phyloP scores from a whole-genome alignment of 768 basidiomycete species.

The Favolaschia claudopus region DNA sequence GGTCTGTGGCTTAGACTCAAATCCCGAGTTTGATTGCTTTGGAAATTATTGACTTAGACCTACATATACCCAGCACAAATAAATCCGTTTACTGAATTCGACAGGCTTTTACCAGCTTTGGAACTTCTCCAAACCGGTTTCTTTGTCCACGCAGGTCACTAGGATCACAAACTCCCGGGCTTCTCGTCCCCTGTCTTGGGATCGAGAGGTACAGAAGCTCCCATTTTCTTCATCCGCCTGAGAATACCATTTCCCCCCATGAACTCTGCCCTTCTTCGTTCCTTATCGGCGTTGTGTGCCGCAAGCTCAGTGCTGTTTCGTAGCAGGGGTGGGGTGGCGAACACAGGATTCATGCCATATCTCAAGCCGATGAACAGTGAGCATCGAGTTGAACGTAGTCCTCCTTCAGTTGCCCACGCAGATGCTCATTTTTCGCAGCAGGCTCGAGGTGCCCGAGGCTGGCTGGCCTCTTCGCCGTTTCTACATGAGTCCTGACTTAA shows the following conservation, averaged over 20 bases:
- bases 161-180: conserved; percentile 7
- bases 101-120: conserved; percentile 7
- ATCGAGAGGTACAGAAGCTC: neutral
- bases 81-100: no score
- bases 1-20: no score
- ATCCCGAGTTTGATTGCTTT: no score
- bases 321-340: neutral
- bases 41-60: no score
- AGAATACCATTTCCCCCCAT: neutral
- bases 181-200: conserved; percentile 3
- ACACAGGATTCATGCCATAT: conserved; percentile 11
- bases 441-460: neutral
- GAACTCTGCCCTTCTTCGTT: neutral
- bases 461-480: conserved; percentile 2
- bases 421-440: conserved; percentile 6
- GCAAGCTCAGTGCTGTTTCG: conserved; percentile 3
- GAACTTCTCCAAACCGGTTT: conserved; percentile 9
- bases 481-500: neutral
- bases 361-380: neutral
- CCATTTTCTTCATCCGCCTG: conserved; percentile 2
- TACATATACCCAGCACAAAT: no score
- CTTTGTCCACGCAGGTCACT: conserved; percentile 10
- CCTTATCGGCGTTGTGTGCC: neutral
- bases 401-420: neutral
- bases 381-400: neutral